Conservation (phyloP, 768 basidiomycete species). For the Sarcomyxa edulis region DNA sequence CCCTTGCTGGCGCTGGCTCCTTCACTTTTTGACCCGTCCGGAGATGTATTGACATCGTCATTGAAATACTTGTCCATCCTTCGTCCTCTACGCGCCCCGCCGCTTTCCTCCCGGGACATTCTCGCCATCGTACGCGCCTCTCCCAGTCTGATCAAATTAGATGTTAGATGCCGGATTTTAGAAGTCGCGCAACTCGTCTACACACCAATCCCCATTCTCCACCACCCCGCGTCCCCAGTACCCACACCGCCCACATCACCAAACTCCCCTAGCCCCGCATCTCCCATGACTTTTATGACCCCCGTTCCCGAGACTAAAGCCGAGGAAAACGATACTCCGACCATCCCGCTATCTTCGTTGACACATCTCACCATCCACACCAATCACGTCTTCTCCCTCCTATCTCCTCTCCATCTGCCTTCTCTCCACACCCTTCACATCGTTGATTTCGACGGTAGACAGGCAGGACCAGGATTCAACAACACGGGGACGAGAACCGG, state of each 20-base stretch:
- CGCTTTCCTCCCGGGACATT: slow-evolving; percentile 15
- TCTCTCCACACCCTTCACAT: slow-evolving; percentile 22
- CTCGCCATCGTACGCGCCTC: slow-evolving; percentile 13
- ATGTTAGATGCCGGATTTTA: slow-evolving; percentile 18
- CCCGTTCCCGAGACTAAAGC: slow-evolving; percentile 2
- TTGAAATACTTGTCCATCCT: slow-evolving; percentile 14
- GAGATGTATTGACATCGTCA: too few species aligned
- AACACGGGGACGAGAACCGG: slow-evolving; percentile 20
- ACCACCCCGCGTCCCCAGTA: too few species aligned
- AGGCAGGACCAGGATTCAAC: too few species aligned
- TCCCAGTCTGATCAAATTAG: slow-evolving; percentile 12
- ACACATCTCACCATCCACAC: slow-evolving; percentile 23
- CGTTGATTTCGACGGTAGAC: slow-evolving; percentile 31
- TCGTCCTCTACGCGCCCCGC: slow-evolving; percentile 18
- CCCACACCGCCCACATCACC: too few species aligned
- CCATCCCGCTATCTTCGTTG: slow-evolving; percentile 12
- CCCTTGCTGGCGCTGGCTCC: slow-evolving; percentile 13
- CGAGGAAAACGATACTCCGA: background rate
- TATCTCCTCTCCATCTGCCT: slow-evolving; percentile 25
- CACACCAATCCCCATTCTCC: too few species aligned
- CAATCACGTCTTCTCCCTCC: slow-evolving; percentile 27
- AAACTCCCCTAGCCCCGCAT: too few species aligned
- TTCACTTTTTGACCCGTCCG: slow-evolving; percentile 12
- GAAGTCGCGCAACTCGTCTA: background rate
- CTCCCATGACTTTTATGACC: background rate